A percentile compares a stretch with the other conserved stretches of the same genome.
These are phyloP conservation scores for Gossypium laxum DNA, from an alignment of 441 rosid species.

Conservation along the genomic window DNA sequence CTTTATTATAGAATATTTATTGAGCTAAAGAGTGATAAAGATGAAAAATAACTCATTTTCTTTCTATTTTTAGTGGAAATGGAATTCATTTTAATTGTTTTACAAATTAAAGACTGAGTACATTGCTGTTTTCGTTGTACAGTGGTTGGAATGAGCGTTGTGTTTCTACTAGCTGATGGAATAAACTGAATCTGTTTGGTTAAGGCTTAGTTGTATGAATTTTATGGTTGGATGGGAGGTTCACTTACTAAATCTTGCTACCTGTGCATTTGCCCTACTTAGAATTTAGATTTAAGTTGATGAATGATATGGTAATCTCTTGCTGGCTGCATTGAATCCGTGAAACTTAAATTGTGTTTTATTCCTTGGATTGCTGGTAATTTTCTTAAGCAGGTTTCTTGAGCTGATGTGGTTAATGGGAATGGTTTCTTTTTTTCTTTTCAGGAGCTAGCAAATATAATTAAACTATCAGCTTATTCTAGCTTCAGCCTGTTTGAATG, in stretches of 20 bases:
- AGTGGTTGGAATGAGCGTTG: not conserved
- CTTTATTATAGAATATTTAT: not conserved
- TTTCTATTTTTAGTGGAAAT: not conserved
- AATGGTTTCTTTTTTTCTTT: not conserved
- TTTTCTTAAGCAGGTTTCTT: constrained; percentile 8
- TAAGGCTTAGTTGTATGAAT: not conserved
- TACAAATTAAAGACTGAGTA: not conserved
- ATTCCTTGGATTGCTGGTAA: not conserved
- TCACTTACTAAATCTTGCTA: not conserved
- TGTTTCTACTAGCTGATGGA: not conserved
- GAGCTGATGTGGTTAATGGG: not conserved
- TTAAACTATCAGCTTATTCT: constrained; percentile 75
- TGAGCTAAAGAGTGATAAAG: not conserved
- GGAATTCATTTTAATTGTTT: not conserved
- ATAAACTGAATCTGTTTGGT: not conserved
- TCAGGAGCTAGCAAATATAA: constrained; percentile 95
- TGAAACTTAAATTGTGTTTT: not conserved
- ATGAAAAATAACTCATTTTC: not conserved
- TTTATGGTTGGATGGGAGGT: constrained; percentile 3
- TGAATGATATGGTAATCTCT: not conserved
- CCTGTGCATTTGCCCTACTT: not conserved
- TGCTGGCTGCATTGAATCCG: not conserved
- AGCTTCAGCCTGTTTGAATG: constrained; percentile 94
- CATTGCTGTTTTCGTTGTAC: not conserved
- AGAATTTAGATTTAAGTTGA: not conserved